These are phyloP conservation scores for Ophioceras dolichostomum DNA, from an alignment of 2,329 filamentous ascomycete genomes.

Conservation along the genomic window DNA sequence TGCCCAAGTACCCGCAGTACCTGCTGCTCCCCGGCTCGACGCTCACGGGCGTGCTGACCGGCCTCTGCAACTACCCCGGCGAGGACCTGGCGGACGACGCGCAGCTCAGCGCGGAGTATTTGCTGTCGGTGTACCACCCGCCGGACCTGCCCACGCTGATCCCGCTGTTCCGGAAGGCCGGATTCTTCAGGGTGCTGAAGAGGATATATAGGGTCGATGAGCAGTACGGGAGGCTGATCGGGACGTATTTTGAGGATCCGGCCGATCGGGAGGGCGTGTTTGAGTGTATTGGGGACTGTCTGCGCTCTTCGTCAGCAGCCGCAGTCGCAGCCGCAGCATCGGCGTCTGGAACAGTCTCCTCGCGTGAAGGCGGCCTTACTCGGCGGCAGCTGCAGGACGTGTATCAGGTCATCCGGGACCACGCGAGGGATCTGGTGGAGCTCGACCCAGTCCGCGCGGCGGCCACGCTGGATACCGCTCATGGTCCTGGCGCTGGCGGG, in stretches of 20 bases:
- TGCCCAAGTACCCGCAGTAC: conserved; percentile 95
- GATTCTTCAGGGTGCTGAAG: conserved; percentile 87
- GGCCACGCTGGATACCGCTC: conserved; percentile 45
- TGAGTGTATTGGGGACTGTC: conserved; percentile 62
- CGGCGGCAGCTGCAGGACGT: conserved; percentile 65
- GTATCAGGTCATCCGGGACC: conserved; percentile 49
- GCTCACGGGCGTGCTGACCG: conserved; percentile 66
- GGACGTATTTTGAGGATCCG: conserved; percentile 75
- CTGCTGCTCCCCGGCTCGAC: conserved; percentile 80
- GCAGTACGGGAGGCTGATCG: conserved; percentile 65
- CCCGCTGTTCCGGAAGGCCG: conserved; percentile 63
- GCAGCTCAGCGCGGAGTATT: conserved; percentile 91
- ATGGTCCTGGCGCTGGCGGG: too few relatives aligned
- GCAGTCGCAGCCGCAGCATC: conserved; percentile 14
- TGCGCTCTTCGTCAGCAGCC: conserved; percentile 33
- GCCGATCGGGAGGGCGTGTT: conserved; percentile 68
- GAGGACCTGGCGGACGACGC: conserved; percentile 80
- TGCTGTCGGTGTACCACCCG: conserved; percentile 87
- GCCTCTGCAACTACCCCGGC: conserved; percentile 75
- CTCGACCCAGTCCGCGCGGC: conserved; percentile 57
- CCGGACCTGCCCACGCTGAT: conserved; percentile 67
- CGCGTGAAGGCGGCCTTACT: conserved; percentile 21
- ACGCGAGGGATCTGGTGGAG: conserved; percentile 53
- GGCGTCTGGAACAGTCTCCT: too few relatives aligned
- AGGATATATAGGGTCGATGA: conserved; percentile 71